Evolutionary conservation across 1,139 yeast genomes (phyloP).

Genomic region (Suhomyces maxii): DNA sequence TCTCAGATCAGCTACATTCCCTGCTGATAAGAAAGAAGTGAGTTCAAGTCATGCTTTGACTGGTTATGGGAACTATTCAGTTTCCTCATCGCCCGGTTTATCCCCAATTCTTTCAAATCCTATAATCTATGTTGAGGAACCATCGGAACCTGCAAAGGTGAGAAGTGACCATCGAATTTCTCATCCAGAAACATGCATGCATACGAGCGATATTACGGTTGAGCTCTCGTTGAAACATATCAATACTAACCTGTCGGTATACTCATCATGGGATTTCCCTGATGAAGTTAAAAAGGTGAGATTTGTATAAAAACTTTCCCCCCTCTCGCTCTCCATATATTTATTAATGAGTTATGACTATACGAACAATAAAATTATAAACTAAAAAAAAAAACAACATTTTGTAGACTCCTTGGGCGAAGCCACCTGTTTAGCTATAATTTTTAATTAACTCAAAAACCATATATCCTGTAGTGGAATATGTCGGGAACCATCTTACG

Average conservation of each 20-base stretch:
- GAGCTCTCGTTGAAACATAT: slow-evolving; percentile 10
- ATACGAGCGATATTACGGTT: slow-evolving; percentile 9
- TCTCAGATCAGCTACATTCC: slow-evolving; percentile 3
- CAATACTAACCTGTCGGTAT: slow-evolving; percentile 10
- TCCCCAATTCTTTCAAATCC: background rate
- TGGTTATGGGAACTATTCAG: slow-evolving; percentile 4
- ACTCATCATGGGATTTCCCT: slow-evolving; percentile 14
- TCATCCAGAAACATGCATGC: background rate
- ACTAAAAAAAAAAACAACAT: no score
- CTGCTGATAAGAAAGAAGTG: slow-evolving; percentile 6
- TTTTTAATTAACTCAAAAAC: no score
- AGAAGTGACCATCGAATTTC: background rate
- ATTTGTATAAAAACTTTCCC: slow-evolving; percentile 2
- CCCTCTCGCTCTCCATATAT: no score
- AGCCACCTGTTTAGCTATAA: no score
- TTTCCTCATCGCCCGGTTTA: background rate
- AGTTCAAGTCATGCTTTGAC: slow-evolving; percentile 13
- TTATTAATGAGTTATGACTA: background rate
- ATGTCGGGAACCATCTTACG: no score
- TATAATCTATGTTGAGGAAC: background rate
- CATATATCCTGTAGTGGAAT: no score
- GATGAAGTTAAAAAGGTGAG: slow-evolving; percentile 12
- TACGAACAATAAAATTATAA: no score
- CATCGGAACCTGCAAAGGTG: background rate
- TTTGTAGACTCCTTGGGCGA: no score